Evolutionary conservation across 225 moss, liverwort and hornwort species (phyloP).

Genomic region (Asterella californica): DNA sequence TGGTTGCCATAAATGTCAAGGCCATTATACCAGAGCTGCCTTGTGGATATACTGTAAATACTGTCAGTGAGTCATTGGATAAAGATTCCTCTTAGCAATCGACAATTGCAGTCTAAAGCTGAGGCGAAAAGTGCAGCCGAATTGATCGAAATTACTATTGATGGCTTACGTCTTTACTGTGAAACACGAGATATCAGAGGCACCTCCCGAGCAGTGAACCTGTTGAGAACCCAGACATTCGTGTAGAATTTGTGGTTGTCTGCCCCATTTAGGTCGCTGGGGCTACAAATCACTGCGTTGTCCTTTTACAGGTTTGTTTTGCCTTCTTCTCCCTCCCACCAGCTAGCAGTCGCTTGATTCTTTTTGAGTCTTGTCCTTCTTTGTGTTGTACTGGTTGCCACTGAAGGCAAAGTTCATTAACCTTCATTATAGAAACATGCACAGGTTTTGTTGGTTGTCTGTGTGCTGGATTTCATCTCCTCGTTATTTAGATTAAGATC

Average conservation of each 20-base stretch:
- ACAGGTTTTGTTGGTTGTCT: no score
- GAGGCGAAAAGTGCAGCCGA: constrained; percentile 84
- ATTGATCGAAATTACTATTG: constrained; percentile 72
- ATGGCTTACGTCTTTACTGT: constrained; percentile 78
- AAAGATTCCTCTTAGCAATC: constrained; percentile 72
- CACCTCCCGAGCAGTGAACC: constrained; percentile 81
- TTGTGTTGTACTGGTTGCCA: neutral
- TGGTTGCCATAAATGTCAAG: constrained; percentile 71
- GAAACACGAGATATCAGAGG: constrained; percentile 89
- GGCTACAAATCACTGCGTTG: constrained; percentile 81
- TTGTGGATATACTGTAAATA: constrained; percentile 74
- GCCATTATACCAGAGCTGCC: constrained; percentile 69
- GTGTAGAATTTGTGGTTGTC: constrained; percentile 98
- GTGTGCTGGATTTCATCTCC: no score
- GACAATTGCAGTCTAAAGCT: constrained; percentile 71
- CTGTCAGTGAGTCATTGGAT: constrained; percentile 83
- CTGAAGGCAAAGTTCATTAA: neutral
- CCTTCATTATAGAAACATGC: no score
- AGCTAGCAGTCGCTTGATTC: neutral
- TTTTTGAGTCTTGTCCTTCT: neutral
- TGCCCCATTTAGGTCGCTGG: constrained; percentile 72
- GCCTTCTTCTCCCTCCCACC: neutral
- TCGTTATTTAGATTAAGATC: no score
- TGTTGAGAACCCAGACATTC: constrained; percentile 81
- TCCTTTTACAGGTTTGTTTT: constrained; percentile 81